Evolutionary conservation across 2,329 filamentous ascomycete genomes (phyloP).

Genomic region (Pestalotiopsis sp.): DNA sequence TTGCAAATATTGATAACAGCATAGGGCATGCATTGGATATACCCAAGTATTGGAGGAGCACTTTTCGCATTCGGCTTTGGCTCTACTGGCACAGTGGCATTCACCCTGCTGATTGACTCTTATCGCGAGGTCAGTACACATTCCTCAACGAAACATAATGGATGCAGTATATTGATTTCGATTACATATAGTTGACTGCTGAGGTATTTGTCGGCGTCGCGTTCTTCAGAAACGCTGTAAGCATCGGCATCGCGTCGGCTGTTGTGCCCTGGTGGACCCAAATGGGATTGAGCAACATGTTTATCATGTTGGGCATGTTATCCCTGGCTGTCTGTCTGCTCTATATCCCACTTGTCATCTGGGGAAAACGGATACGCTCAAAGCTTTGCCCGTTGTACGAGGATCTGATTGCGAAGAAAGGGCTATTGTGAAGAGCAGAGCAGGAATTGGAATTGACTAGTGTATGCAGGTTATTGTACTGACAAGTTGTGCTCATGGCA

Average conservation of each 20-base stretch:
- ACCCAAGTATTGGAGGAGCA: constrained; percentile 37
- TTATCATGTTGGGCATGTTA: constrained; percentile 11
- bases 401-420: constrained; percentile 8
- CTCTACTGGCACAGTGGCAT: constrained; percentile 37
- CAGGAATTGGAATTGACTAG: neutral
- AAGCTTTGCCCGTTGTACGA: neutral
- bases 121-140: constrained; percentile 35
- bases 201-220: constrained; percentile 33
- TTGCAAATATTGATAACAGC: neutral
- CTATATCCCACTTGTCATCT: constrained; percentile 14
- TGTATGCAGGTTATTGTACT: no score
- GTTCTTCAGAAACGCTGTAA: constrained; percentile 34
- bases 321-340: constrained; percentile 6
- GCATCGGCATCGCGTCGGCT: constrained; percentile 34
- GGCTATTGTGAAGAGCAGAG: neutral
- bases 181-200: constrained; percentile 18
- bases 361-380: constrained; percentile 16
- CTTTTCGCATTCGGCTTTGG: constrained; percentile 42
- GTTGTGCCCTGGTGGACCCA: constrained; percentile 30
- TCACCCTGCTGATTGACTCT: constrained; percentile 40
- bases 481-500: no score
- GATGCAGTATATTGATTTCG: no score
- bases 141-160: no score
- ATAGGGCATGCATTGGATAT: constrained; percentile 47
- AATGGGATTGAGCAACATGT: constrained; percentile 18